Evolutionary conservation across 257 asterid species (phyloP).

Genomic region (Haberlea rhodopensis): DNA sequence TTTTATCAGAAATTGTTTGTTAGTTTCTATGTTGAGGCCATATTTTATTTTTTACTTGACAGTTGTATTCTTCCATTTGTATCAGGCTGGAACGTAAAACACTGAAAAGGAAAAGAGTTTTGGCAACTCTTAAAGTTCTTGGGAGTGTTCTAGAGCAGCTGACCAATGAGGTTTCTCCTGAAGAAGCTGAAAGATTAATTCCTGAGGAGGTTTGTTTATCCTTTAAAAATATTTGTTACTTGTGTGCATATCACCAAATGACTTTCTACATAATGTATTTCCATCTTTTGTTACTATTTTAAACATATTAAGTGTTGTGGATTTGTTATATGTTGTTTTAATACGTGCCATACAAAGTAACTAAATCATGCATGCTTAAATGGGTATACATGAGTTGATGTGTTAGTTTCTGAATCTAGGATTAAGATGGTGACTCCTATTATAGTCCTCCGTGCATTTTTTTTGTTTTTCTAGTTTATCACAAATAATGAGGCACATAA

Average conservation of each 20-base stretch:
- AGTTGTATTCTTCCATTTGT: conserved; percentile 25
- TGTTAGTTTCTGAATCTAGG: conserved; percentile 5
- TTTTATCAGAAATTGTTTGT: neutral
- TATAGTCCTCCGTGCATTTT: neutral
- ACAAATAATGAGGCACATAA: neutral
- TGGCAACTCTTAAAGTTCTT: conserved; percentile 87
- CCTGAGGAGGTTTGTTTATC: conserved; percentile 67
- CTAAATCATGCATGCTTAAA: neutral
- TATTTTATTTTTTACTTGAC: conserved; percentile 17
- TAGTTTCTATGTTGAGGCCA: conserved; percentile 8
- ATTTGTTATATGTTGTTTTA: no score
- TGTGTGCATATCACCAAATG: neutral
- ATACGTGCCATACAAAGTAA: conserved; percentile 6
- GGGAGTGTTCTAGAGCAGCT: conserved; percentile 82
- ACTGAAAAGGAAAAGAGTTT: conserved; percentile 73
- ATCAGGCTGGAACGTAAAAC: conserved; percentile 89
- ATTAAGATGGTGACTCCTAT: conserved; percentile 18
- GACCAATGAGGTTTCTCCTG: conserved; percentile 82
- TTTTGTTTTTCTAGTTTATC: neutral
- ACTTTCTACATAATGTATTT: no score
- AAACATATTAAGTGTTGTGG: no score
- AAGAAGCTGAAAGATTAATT: conserved; percentile 88
- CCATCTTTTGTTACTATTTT: no score
- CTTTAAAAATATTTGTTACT: conserved; percentile 17
- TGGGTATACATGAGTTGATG: conserved; percentile 4